These are phyloP conservation scores for Amanita subjunquillea DNA, from an alignment of 768 basidiomycete genomes.

Conservation along the genomic window DNA sequence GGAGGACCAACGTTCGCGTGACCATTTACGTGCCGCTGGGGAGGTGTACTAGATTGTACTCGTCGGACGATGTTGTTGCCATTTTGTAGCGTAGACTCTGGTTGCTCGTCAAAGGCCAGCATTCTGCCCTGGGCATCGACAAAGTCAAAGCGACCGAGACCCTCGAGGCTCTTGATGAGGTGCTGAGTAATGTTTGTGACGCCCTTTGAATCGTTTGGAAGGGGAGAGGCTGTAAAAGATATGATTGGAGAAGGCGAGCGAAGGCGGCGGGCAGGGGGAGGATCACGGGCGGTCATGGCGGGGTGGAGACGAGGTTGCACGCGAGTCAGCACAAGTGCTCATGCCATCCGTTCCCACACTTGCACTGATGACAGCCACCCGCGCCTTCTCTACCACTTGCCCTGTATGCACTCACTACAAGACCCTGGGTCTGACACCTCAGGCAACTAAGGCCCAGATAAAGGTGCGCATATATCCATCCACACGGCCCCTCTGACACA, in stretches of 20 bases:
- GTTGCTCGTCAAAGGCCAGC: slow-evolving; percentile 19
- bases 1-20: slow-evolving; percentile 2
- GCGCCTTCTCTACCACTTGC: slow-evolving; percentile 15
- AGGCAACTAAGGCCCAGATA: slow-evolving; percentile 31
- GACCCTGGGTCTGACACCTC: slow-evolving; percentile 26
- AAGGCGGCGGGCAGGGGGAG: slow-evolving; percentile 7
- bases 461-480: slow-evolving; percentile 18
- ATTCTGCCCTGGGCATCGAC: slow-evolving; percentile 18
- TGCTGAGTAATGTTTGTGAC: slow-evolving; percentile 37
- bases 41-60: slow-evolving; percentile 12
- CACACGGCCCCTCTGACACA: background rate
- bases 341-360: background rate
- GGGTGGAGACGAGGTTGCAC: background rate
- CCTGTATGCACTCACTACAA: slow-evolving; percentile 24
- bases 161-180: slow-evolving; percentile 37
- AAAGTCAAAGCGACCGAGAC: slow-evolving; percentile 30
- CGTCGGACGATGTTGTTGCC: slow-evolving; percentile 15
- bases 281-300: slow-evolving; percentile 15
- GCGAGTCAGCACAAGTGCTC: background rate
- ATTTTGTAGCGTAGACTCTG: slow-evolving; percentile 16
- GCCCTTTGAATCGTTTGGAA: slow-evolving; percentile 26
- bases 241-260: slow-evolving; percentile 42
- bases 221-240: slow-evolving; percentile 26
- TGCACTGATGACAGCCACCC: background rate
- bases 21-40: slow-evolving; percentile 7